These are phyloP conservation scores for Boletales sp. DNA, from an alignment of 768 basidiomycete genomes.

Conservation along the genomic window DNA sequence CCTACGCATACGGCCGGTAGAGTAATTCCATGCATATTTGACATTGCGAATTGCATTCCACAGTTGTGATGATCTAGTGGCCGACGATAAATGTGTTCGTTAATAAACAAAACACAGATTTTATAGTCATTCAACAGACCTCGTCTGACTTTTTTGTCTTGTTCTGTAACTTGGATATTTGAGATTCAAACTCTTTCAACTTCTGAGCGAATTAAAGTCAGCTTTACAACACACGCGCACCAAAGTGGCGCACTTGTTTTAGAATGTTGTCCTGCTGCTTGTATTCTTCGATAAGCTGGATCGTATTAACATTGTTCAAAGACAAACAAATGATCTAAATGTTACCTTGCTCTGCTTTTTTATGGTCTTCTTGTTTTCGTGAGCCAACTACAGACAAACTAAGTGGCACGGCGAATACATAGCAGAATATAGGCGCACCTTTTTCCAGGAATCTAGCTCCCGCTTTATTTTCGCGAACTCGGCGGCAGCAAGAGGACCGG, in stretches of 20 bases:
- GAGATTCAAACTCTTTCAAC: conserved; percentile 43
- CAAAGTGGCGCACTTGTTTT: conserved; percentile 32
- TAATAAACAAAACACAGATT: background rate
- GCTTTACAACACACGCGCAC: background rate
- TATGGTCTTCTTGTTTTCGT: conserved; percentile 45
- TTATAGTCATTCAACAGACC: conserved; percentile 32
- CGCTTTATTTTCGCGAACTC: conserved; percentile 54
- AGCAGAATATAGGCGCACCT: conserved; percentile 22
- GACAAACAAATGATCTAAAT: background rate
- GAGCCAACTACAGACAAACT: conserved; percentile 27
- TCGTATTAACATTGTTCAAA: conserved; percentile 1
- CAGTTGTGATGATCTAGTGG: conserved; percentile 46
- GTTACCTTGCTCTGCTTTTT: conserved; percentile 58
- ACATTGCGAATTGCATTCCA: conserved; percentile 63
- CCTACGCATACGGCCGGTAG: conserved; percentile 63
- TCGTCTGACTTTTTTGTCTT: conserved; percentile 55
- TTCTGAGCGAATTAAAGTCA: conserved; percentile 27
- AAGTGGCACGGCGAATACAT: background rate
- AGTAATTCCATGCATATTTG: conserved; percentile 77
- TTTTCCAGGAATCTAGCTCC: conserved; percentile 56
- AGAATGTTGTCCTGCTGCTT: conserved; percentile 39
- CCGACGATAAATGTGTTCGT: background rate
- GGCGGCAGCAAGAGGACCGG: conserved; percentile 38
- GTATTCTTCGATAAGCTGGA: conserved; percentile 52
- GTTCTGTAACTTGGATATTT: conserved; percentile 41